These are phyloP conservation scores for Malus hybrid DNA, from an alignment of 331 rosid genomes.

Conservation along the genomic window DNA sequence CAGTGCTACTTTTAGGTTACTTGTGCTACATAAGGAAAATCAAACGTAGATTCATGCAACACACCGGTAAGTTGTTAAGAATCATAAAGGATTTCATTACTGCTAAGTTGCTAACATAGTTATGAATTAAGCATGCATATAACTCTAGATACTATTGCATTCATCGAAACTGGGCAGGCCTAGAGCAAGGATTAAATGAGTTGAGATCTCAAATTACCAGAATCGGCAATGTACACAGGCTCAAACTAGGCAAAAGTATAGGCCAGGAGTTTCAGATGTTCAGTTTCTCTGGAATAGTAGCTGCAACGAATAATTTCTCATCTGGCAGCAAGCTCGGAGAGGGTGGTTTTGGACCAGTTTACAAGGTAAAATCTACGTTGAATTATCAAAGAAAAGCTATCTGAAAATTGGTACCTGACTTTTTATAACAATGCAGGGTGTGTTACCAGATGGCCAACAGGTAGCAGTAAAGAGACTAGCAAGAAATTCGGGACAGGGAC, in stretches of 20 bases:
- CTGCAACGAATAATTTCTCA: conserved; percentile 12
- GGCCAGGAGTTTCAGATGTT: conserved; percentile 5
- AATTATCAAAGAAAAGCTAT: neutral
- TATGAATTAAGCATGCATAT: neutral
- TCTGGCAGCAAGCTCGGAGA: conserved; percentile 15
- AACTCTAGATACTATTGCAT: neutral
- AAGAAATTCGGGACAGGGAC: conserved; percentile 16
- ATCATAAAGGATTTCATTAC: neutral
- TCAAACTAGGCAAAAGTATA: conserved; percentile 4
- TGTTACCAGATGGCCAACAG: conserved; percentile 12
- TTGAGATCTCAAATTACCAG: neutral
- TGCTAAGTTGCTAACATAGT: neutral
- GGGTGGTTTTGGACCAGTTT: conserved; percentile 27
- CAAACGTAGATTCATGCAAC: neutral
- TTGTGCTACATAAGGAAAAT: neutral
- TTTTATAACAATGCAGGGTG: neutral
- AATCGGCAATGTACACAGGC: neutral
- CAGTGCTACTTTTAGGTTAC: conserved; percentile 1
- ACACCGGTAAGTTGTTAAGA: neutral
- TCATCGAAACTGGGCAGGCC: neutral
- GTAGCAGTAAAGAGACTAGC: conserved; percentile 14
- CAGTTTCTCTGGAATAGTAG: conserved; percentile 4
- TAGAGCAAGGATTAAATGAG: neutral
- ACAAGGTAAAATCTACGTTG: conserved; percentile 5
- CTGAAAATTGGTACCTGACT: neutral